These are phyloP conservation scores for Alternaria angustiovoidea DNA, from an alignment of 2,329 filamentous ascomycete species.

Conservation along the genomic window DNA sequence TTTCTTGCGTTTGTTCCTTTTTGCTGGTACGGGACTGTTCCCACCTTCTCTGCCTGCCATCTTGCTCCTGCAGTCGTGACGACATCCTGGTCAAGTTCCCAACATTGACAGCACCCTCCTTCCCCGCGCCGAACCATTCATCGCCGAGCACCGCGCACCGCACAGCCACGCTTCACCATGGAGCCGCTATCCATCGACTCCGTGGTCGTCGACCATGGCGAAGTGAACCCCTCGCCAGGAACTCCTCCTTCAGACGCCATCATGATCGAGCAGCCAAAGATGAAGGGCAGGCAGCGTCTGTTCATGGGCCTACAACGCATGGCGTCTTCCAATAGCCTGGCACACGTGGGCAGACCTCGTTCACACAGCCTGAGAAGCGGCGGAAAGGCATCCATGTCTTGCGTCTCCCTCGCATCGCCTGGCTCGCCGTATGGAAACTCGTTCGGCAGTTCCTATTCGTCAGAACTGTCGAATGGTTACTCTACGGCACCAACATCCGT, in stretches of 20 bases:
- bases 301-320: slow-evolving; percentile 81
- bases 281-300: slow-evolving; percentile 73
- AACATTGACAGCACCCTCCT: slow-evolving; percentile 9
- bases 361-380: slow-evolving; percentile 72
- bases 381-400: slow-evolving; percentile 70
- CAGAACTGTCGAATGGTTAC: slow-evolving; percentile 64
- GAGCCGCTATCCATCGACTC: slow-evolving; percentile 51
- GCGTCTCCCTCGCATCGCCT: slow-evolving; percentile 66
- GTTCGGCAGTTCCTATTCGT: slow-evolving; percentile 63
- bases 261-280: slow-evolving; percentile 58
- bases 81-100: slow-evolving; percentile 5
- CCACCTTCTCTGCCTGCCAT: slow-evolving; percentile 13
- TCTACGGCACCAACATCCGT: slow-evolving; percentile 65
- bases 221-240: slow-evolving; percentile 23
- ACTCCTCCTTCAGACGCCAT: slow-evolving; percentile 38
- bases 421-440: slow-evolving; percentile 61
- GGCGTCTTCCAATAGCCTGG: slow-evolving; percentile 78
- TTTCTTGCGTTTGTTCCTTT: slow-evolving; percentile 14
- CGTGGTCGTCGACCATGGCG: slow-evolving; percentile 45
- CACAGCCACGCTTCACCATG: slow-evolving; percentile 33
- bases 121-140: slow-evolving; percentile 20
- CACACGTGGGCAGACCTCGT: slow-evolving; percentile 68
- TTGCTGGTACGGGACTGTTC: slow-evolving; percentile 7
- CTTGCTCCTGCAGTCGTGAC: slow-evolving; percentile 6
- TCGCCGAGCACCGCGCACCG: slow-evolving; percentile 12